Evolutionary conservation across 2,329 filamentous ascomycete genomes (phyloP), one percentile per base, ranked within the genome.

Genomic region (Apiospora kogelbergensis): DNA sequence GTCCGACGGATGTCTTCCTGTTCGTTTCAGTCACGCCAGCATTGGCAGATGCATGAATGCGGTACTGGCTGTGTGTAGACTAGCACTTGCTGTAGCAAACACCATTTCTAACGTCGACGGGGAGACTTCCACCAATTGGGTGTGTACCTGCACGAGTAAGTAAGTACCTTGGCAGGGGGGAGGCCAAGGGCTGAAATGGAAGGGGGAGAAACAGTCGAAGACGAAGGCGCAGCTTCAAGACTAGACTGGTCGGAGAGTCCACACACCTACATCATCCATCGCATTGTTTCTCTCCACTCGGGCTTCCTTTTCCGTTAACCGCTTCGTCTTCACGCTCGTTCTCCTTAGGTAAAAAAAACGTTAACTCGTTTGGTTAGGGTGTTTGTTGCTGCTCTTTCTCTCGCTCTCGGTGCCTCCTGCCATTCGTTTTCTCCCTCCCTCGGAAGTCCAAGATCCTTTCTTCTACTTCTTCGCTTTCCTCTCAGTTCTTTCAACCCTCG

Each of bases 401-500:
- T 6, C 22, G 13, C 15, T 6, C 41, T 48, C 24, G n/a, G 37
- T 66, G 40, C 42, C 48, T 22, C 10, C 65, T 66, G 26, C 42
- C 30, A 37, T 33, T 66, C 44, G 30, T 66, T 48, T 48, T 13
- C 30, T 66, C 26, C 3, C 13, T 3, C 13, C 40, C 13, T 3
- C 13, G 11, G 20, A 44, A 45, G 37, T 66, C 42, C 13, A 30
- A 40, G 11, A 7, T 46, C 10, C 64, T 66, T 45, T 66, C 37
- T 44, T 44, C 24, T 40, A 30, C 64, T 30, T 44, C 26, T 24
- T 46, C 64, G n/a, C n/a, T 30, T 45, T 26, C 26, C 24, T 30
- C 40, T 66, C 64, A n/a, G 10, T 42, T 44, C 26, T 69, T 71
- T 66, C 65, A 53, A 60, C 33, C 24, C 65, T 57, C 48, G 26